Evolutionary conservation across 176 grass and related monocot genomes (phyloP).

Genomic region (barley (Hordeum vulgare)): MorexV3_pseudomolecules_assembly NC_058519.1:622859909-622860408

Average conservation of each 20-base stretch:
- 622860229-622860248: background rate
- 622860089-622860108: background rate
- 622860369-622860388: too few relatives aligned
- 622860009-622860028: background rate
- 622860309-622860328: conserved; percentile 87
- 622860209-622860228: background rate
- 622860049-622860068: background rate
- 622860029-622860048: background rate
- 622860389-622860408: too few relatives aligned
- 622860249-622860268: background rate
- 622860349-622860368: conserved; percentile 34
- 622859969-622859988: background rate
- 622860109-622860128: conserved; percentile 78
- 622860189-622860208: background rate
- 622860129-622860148: conserved; percentile 75
- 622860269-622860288: background rate
- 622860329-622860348: conserved; percentile 37
- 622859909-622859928: conserved; percentile 43
- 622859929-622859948: too few relatives aligned
- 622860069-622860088: background rate
- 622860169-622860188: conserved; percentile 60
- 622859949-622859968: too few relatives aligned
- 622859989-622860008: background rate
- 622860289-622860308: conserved; percentile 4
- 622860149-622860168: conserved; percentile 65